A percentile compares a stretch with the other conserved stretches of the same genome.
Conservation (phyloP, 257 asterid genomes). For the Solanum appendiculatum region DNA sequence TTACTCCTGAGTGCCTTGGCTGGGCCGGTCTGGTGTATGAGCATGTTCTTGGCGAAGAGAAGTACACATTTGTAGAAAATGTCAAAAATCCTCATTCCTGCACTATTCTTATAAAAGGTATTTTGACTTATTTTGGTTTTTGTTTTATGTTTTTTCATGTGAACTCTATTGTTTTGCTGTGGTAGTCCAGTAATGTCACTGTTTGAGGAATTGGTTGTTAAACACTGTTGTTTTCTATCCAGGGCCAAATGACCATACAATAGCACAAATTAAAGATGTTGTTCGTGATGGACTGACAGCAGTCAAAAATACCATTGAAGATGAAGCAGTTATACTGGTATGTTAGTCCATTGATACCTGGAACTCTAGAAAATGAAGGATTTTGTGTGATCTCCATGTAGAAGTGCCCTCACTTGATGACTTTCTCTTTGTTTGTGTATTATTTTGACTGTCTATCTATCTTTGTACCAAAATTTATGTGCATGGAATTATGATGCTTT, state of each 20-base stretch:
- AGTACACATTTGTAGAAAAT: conserved; percentile 91
- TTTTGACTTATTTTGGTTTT: not conserved
- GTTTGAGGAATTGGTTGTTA: not conserved
- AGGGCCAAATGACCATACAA: conserved; percentile 99
- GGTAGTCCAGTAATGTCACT: not conserved
- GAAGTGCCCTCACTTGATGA: not conserved
- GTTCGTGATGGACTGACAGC: conserved; percentile 95
- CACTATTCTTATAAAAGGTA: conserved; percentile 95
- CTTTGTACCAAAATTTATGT: not conserved
- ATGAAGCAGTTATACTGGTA: conserved; percentile 88
- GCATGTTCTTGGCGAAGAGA: conserved; percentile 96
- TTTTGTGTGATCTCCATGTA: not conserved
- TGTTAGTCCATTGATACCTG: conserved; percentile 9
- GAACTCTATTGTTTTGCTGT: not conserved
- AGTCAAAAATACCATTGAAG: conserved; percentile 91
- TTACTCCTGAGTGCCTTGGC: conserved; percentile 86
- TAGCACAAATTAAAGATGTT: conserved; percentile 99
- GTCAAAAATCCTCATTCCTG: conserved; percentile 91
- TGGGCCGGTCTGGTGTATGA: conserved; percentile 99
- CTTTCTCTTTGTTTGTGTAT: not conserved
- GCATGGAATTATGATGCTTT: not conserved
- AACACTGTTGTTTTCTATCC: conserved; percentile 4
- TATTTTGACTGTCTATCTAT: not conserved
- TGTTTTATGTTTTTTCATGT: not conserved
- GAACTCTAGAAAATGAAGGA: not conserved